These are phyloP conservation scores for Phanerochaete carnosa DNA, from an alignment of 768 basidiomycete species.

Conservation along the genomic window DNA sequence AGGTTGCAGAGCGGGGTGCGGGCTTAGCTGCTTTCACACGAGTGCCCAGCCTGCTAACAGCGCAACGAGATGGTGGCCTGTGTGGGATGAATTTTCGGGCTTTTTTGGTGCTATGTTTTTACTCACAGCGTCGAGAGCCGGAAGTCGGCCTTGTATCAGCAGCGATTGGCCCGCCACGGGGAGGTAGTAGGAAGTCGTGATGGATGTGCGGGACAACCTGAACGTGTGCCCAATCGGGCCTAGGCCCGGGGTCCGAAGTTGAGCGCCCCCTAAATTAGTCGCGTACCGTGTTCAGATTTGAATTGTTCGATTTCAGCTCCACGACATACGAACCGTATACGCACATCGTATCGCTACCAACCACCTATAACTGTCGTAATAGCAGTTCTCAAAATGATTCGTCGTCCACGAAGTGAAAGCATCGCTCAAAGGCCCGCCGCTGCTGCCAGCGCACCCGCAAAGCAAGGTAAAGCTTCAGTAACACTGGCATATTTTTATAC, in stretches of 20 bases:
- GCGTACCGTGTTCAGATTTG: not conserved
- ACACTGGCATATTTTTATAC: not conserved
- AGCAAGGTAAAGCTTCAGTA: not conserved
- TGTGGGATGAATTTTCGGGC: too few relatives aligned
- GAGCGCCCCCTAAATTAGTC: not conserved
- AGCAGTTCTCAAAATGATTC: not conserved
- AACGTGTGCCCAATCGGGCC: not conserved
- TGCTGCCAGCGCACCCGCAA: not conserved
- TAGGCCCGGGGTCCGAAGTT: not conserved
- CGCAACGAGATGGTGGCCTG: too few relatives aligned
- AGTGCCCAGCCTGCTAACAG: too few relatives aligned
- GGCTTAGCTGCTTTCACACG: too few relatives aligned
- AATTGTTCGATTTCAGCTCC: not conserved
- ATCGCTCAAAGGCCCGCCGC: not conserved
- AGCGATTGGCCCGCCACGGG: not conserved
- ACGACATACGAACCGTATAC: not conserved
- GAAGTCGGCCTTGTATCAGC: not conserved
- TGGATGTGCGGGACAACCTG: not conserved
- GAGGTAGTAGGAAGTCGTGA: not conserved
- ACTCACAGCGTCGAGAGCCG: too few relatives aligned
- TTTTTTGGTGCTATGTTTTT: too few relatives aligned
- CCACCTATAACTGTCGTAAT: not conserved
- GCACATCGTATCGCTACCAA: not conserved
- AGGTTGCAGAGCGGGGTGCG: too few relatives aligned
- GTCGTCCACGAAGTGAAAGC: not conserved